Conservation (phyloP, 2,329 filamentous ascomycete genomes). For the Pseudopyricularia javanii region DNA sequence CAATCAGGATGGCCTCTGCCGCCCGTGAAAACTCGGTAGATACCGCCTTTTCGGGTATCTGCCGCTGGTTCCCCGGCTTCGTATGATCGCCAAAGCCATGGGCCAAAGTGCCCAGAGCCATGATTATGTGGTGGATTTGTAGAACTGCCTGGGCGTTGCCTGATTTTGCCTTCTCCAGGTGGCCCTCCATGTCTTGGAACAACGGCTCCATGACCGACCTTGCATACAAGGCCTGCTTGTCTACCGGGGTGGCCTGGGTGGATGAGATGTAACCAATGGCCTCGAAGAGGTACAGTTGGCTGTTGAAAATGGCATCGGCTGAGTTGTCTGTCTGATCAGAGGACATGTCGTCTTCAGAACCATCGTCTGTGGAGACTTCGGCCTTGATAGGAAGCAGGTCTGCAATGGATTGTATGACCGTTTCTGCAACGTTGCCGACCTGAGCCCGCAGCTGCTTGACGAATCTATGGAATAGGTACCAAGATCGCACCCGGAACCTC, state of each 20-base stretch:
- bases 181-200: slow-evolving; percentile 76
- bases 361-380: slow-evolving; percentile 65
- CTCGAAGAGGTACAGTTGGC: slow-evolving; percentile 88
- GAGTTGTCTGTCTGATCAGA: slow-evolving; percentile 86
- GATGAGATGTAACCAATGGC: slow-evolving; percentile 89
- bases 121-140: slow-evolving; percentile 92
- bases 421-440: slow-evolving; percentile 81
- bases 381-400: slow-evolving; percentile 87
- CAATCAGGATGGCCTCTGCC: slow-evolving; percentile 80
- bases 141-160: slow-evolving; percentile 73
- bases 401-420: slow-evolving; percentile 77
- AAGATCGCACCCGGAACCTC: slow-evolving; percentile 80
- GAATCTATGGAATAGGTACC: slow-evolving; percentile 92
- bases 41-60: slow-evolving; percentile 48
- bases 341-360: slow-evolving; percentile 76
- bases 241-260: slow-evolving; percentile 59
- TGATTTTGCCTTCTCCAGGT: slow-evolving; percentile 62
- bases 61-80: slow-evolving; percentile 36
- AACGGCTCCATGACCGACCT: slow-evolving; percentile 82
- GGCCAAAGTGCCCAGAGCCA: slow-evolving; percentile 86
- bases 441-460: slow-evolving; percentile 77
- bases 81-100: slow-evolving; percentile 85
- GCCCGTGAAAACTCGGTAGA: slow-evolving; percentile 76
- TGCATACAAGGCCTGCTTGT: slow-evolving; percentile 79
- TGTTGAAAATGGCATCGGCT: slow-evolving; percentile 80